Evolutionary conservation across 2,329 filamentous ascomycete genomes (phyloP).

Genomic region (Fusarium dlaminii): DNA sequence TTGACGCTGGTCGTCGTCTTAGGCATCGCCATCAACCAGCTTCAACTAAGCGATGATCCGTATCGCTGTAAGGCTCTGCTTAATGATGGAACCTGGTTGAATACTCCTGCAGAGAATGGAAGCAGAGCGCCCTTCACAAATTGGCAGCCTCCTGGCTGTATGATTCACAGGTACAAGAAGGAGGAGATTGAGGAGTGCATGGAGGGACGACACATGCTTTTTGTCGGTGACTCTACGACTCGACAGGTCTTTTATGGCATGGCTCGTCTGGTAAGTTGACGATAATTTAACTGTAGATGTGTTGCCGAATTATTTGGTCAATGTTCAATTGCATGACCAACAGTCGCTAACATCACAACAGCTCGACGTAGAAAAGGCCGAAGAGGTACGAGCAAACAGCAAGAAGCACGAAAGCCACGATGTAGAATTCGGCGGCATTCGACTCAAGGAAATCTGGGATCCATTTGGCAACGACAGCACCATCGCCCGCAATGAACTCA

Average conservation of each 20-base stretch:
- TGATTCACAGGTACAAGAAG: constrained; percentile 63
- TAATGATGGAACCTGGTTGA: constrained; percentile 60
- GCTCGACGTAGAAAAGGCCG: constrained; percentile 35
- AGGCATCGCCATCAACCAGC: constrained; percentile 28
- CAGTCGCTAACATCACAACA: constrained; percentile 7
- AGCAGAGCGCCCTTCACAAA: constrained; percentile 50
- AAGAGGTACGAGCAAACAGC: constrained; percentile 14
- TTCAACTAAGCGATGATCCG: constrained; percentile 51
- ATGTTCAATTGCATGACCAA: background rate
- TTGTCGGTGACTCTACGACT: constrained; percentile 68
- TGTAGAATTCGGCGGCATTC: constrained; percentile 29
- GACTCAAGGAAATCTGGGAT: constrained; percentile 65
- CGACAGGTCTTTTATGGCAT: constrained; percentile 68
- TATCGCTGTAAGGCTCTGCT: constrained; percentile 64
- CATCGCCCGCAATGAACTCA: constrained; percentile 32
- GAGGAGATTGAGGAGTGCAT: constrained; percentile 64
- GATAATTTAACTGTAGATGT: background rate
- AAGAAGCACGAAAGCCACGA: constrained; percentile 34
- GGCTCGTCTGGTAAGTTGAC: constrained; percentile 40
- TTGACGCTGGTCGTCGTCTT: constrained; percentile 39
- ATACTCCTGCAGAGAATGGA: constrained; percentile 44
- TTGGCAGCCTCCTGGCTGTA: constrained; percentile 69
- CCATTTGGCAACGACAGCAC: constrained; percentile 53
- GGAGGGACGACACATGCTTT: constrained; percentile 59
- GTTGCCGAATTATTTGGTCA: background rate